Conservation (phyloP, 768 basidiomycete species). For the Stropharia rugosoannulata region DNA sequence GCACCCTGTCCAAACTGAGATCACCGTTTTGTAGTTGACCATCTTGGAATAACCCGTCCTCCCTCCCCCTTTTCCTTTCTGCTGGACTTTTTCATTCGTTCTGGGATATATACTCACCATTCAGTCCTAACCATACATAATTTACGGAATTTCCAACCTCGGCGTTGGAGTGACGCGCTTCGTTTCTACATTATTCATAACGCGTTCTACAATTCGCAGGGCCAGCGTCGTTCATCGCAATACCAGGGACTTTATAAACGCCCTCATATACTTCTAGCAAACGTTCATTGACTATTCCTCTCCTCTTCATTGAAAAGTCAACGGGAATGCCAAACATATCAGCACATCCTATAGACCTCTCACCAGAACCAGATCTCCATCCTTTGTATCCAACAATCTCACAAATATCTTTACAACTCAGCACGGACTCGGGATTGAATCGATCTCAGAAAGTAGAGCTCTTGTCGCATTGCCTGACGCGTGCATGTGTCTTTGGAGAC, state of each 20-base stretch:
- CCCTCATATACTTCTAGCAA: background rate
- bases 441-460: conserved; percentile 69
- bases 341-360: conserved; percentile 48
- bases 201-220: background rate
- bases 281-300: background rate
- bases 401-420: conserved; percentile 62
- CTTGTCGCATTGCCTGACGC: conserved; percentile 69
- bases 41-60: background rate
- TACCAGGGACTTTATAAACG: background rate
- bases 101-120: background rate
- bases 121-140: background rate
- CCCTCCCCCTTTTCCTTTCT: background rate
- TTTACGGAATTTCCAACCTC: background rate
- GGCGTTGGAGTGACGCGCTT: conserved; percentile 4
- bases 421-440: conserved; percentile 64
- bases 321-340: conserved; percentile 17
- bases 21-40: background rate
- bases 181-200: background rate
- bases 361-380: conserved; percentile 77
- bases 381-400: conserved; percentile 72
- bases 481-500: conserved; percentile 80
- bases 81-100: background rate
- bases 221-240: background rate
- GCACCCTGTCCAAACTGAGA: conserved; percentile 2
- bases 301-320: background rate